Conservation (phyloP, 208 protist species). For the Leishmania amazonensis region DNA sequence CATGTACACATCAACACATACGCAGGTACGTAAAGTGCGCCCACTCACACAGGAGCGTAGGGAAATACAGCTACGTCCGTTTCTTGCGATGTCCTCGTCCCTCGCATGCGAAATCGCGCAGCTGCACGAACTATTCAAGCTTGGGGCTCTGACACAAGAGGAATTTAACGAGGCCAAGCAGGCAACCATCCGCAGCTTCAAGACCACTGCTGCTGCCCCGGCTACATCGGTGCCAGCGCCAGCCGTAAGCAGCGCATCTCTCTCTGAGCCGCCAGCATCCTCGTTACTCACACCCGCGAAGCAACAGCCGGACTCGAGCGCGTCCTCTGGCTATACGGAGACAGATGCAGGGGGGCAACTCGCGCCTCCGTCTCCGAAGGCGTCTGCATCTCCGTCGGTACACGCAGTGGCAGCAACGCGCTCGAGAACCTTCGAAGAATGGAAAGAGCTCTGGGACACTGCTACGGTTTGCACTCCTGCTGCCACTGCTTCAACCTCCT, state of each 20-base stretch:
- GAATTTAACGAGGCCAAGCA: constrained; percentile 71
- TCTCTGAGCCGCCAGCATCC: neutral
- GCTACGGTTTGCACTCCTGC: neutral
- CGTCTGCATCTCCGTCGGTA: neutral
- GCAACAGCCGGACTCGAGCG: neutral
- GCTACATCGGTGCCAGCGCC: neutral
- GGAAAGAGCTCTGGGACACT: constrained; percentile 19
- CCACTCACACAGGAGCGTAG: neutral
- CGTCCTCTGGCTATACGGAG: neutral
- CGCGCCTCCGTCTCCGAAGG: no score
- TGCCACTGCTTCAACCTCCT: neutral
- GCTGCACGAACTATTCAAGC: constrained; percentile 59
- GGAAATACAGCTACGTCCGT: neutral
- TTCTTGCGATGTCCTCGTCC: constrained; percentile 29
- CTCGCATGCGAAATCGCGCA: constrained; percentile 53
- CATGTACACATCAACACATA: constrained; percentile 15
- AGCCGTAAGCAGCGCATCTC: neutral
- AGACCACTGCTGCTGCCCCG: neutral
- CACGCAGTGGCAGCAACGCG: no score
- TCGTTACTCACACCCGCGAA: neutral
- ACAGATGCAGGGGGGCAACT: neutral
- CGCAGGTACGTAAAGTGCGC: neutral
- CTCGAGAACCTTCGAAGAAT: constrained; percentile 8
- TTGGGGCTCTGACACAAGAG: constrained; percentile 52
- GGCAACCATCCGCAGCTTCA: constrained; percentile 33